Conservation (phyloP, 1,139 yeast genomes). For the Geotrichum phurueaensis region DNA sequence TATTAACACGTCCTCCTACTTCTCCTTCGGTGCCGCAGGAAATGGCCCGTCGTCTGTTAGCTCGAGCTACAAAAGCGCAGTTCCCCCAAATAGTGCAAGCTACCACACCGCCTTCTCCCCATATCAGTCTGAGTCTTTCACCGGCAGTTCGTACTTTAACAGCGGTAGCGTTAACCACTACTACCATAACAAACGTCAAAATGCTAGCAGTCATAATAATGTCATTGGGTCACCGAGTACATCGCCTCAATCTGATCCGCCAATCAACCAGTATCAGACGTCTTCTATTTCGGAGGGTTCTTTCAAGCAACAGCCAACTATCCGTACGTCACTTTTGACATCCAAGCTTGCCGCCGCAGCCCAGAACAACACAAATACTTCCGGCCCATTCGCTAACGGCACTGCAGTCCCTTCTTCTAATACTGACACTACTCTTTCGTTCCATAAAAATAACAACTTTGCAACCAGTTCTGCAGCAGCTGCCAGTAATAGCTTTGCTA, state of each 20-base stretch:
- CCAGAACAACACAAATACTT: conserved; percentile 28
- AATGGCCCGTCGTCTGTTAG: conserved; percentile 32
- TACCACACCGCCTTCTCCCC: conserved; percentile 16
- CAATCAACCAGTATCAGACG: conserved; percentile 4
- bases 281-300: conserved; percentile 7
- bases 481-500: conserved; percentile 14
- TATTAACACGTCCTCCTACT: conserved; percentile 12
- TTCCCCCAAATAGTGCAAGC: conserved; percentile 13
- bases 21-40: conserved; percentile 27
- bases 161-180: background rate
- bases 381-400: conserved; percentile 14
- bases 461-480: background rate
- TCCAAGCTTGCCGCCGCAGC: conserved; percentile 27
- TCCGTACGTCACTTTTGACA: conserved; percentile 22
- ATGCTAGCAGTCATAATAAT: conserved; percentile 7
- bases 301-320: conserved; percentile 13
- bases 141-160: conserved; percentile 6
- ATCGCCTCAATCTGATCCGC: conserved; percentile 16
- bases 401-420: conserved; percentile 9
- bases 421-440: background rate
- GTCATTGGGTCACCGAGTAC: conserved; percentile 3
- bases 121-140: conserved; percentile 5
- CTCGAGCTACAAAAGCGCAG: conserved; percentile 28
- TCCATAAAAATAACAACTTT: conserved; percentile 4
- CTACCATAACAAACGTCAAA: background rate